Conservation (phyloP, 768 basidiomycete genomes). For the Trametes meyenii region DNA sequence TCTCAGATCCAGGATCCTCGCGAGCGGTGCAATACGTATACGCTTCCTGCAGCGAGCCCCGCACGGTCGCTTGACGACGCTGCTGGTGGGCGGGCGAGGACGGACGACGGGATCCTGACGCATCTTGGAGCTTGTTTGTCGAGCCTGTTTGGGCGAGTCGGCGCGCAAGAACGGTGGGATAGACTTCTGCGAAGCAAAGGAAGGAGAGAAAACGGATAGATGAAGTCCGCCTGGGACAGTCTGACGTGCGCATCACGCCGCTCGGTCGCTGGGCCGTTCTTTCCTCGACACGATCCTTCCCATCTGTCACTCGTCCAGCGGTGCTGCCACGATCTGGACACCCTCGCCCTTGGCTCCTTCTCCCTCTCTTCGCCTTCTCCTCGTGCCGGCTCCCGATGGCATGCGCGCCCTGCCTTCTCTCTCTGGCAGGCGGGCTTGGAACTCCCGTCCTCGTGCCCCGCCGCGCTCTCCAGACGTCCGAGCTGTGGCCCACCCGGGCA, state of each 20-base stretch:
- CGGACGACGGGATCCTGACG: slow-evolving; percentile 2
- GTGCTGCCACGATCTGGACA: background rate
- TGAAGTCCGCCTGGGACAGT: slow-evolving; percentile 3
- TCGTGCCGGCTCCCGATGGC: slow-evolving; percentile 1
- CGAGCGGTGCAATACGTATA: too few species aligned
- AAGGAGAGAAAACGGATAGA: slow-evolving; percentile 12
- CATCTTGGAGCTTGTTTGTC: slow-evolving; percentile 7
- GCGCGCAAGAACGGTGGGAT: background rate
- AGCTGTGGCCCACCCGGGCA: too few species aligned
- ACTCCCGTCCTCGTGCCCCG: too few species aligned
- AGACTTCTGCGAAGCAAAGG: slow-evolving; percentile 7
- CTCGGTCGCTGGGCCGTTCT: background rate
- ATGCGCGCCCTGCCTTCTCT: too few species aligned
- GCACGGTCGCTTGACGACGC: too few species aligned
- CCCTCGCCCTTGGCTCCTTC: background rate
- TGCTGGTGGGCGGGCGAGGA: background rate
- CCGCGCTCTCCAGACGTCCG: too few species aligned
- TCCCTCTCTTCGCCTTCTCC: background rate
- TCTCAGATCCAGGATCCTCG: background rate
- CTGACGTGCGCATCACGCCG: slow-evolving; percentile 11
- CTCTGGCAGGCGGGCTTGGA: too few species aligned
- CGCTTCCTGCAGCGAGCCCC: too few species aligned
- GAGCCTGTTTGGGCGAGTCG: background rate
- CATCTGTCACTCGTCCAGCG: background rate
- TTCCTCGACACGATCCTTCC: background rate